Evolutionary conservation across 73 alveolate species (phyloP).

Genomic region (Paramecium biaurelia): DNA sequence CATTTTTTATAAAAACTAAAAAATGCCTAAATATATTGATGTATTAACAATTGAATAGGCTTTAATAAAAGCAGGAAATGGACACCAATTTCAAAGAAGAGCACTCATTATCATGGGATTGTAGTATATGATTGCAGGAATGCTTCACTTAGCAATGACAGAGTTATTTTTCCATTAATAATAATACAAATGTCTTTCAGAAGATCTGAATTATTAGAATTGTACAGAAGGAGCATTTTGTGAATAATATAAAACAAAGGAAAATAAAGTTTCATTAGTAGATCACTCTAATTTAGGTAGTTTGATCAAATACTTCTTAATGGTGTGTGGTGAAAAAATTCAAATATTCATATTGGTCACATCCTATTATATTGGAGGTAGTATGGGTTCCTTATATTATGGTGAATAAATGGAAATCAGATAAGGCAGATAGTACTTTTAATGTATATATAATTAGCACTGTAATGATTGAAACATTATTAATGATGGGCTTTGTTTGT

Average conservation of each 20-base stretch:
- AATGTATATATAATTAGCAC: neutral
- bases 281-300: neutral
- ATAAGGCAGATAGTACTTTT: slow-evolving; percentile 20
- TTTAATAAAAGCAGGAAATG: slow-evolving; percentile 33
- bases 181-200: neutral
- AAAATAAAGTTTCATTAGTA: neutral
- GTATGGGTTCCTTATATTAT: slow-evolving; percentile 16
- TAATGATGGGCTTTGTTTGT: neutral
- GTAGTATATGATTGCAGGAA: slow-evolving; percentile 10
- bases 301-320: neutral
- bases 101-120: slow-evolving; percentile 14
- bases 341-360: neutral
- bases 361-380: slow-evolving; percentile 17
- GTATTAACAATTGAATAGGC: slow-evolving; percentile 34
- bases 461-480: slow-evolving; percentile 26
- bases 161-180: neutral
- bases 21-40: slow-evolving; percentile 3
- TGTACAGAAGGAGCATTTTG: slow-evolving; percentile 17
- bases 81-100: neutral
- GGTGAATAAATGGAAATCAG: slow-evolving; percentile 33
- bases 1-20: neutral
- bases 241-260: neutral
- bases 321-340: neutral
- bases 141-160: neutral
- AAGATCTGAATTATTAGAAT: neutral